Evolutionary conservation across 2,329 filamentous ascomycete species (phyloP), one percentile per base, ranked within the genome.

Genomic region (Pseudopithomyces chartarum): DNA sequence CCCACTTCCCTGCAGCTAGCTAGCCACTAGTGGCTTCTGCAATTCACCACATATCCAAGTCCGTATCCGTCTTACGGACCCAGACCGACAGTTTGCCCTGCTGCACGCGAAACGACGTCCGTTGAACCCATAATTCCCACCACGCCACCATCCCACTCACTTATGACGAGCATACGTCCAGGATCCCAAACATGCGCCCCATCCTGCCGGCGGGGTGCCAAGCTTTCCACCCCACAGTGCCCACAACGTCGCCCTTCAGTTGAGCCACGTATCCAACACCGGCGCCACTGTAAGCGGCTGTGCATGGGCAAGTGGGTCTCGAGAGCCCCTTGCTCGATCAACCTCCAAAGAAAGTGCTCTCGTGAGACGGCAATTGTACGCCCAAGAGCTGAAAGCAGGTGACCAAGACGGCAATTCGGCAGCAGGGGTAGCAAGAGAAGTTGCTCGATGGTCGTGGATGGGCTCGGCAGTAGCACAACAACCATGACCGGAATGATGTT

Each of bases 211-310:
- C 48, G 48, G 48, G 48, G 26, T 42, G 48, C 48, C 48, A 38
- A 51, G 26, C 7, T 23, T 11, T 17, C 33, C 32, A 39, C 38
- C 34, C 48, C 48, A 42, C 36, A 40, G 23, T 38, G 32, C 32
- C 48, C 48, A 42, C 36, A 40, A 23, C 23, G 32, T 19, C 34
- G 36, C 19, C 17, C 11, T 51, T 38, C 23, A 42, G 48, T 51
- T 51, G 48, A 51, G 48, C 36, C 48, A 51, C 48, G 48, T 51
- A 51, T 43, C 13, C 47, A 39, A 33, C 15, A 12, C 42, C 42
- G 36, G 48, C 48, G 48, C 48, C 48, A 51, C 48, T 43, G 33
- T 51, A 42, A 22, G 38, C 36, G 48, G 48, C 48, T 34, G 36
- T 51, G 48, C 48, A 29, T 51, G 38, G 13, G 48, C 11, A 42